Base-by-base conservation (phyloP, 2,329 filamentous ascomycete species). In the Verticillium zaregamsianum region DNA sequence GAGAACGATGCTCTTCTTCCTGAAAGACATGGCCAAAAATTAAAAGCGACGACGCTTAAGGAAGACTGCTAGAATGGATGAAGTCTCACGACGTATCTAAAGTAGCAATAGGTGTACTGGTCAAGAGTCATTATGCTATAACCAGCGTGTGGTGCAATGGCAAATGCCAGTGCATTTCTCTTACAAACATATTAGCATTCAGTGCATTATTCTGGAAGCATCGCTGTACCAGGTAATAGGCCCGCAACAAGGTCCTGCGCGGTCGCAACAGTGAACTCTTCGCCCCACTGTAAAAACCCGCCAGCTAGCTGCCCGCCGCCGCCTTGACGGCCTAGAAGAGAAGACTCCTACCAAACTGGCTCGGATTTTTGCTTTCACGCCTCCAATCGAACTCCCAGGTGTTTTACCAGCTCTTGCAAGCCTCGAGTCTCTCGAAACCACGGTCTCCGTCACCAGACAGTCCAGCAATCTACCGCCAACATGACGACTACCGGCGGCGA, bases 401-500 rank as follows among this genome's bases (percentile, higher is more conserved):
- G 28, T 28, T 28, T 5, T 5, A 28, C 28, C 28, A 58, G 54
- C 55, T 14, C 11, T 25, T 14, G 45, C 23, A 52, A 25, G 17
- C 17, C 11, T 9, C 17, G 3, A 1, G 14, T 5, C 9, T 14
- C 33, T 35, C 33, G 3, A 8, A 11, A 8, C 14, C 33, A 11
- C 17, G 15, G 6, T 15, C 31, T 31, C 17, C 55, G 37, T 7
- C 45, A 33, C 55, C 8, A 55, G n/a, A 35, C 33, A 35, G 33
- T 14, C 33, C 39, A 56, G 59, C 39, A 55, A 59, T 23, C 25
- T 33, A 49, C 57, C 57, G 57, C 15, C 57, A 73, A 61, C 25
- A 83, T 83, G 77, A 73, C 79, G 65, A 77, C 79, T 69, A 82
- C 79, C 68, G 87, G 92, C 77, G 89, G 90, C 68, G 94, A 98